A percentile compares a stretch with the other conserved stretches of the same genome.
These are phyloP conservation scores for Colletotrichum gloeosporioides DNA, from an alignment of 2,329 filamentous ascomycete species.

Conservation along the genomic window DNA sequence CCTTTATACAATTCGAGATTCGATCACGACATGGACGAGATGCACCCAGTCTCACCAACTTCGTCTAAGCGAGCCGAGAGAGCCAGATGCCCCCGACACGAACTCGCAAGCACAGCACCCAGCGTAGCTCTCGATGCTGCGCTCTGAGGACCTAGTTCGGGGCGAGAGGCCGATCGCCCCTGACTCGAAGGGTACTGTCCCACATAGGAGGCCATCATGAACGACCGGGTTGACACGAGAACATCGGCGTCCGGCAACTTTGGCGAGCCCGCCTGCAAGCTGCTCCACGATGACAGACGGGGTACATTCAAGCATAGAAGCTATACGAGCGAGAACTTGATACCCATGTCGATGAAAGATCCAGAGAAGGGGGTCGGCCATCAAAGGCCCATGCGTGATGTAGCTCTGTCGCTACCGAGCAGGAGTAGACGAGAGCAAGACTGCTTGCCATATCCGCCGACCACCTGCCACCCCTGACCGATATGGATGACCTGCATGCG, in stretches of 20 bases:
- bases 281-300: background rate
- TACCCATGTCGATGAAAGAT: background rate
- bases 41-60: background rate
- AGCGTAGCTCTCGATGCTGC: slow-evolving; percentile 2
- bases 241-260: background rate
- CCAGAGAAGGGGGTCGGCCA: background rate
- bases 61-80: background rate
- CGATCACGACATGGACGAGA: background rate
- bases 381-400: background rate
- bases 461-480: background rate
- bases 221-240: background rate
- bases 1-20: slow-evolving; percentile 12
- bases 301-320: background rate
- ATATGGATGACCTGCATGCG: background rate
- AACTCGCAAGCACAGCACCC: background rate
- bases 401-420: background rate
- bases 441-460: background rate
- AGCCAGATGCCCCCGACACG: background rate
- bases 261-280: background rate
- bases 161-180: background rate
- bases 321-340: background rate
- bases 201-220: slow-evolving; percentile 1
- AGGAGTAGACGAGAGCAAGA: background rate
- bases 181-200: background rate
- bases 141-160: background rate